Evolutionary conservation across 352 stramenopile species (phyloP).

Genomic region (Blastocystis sp.): DNA sequence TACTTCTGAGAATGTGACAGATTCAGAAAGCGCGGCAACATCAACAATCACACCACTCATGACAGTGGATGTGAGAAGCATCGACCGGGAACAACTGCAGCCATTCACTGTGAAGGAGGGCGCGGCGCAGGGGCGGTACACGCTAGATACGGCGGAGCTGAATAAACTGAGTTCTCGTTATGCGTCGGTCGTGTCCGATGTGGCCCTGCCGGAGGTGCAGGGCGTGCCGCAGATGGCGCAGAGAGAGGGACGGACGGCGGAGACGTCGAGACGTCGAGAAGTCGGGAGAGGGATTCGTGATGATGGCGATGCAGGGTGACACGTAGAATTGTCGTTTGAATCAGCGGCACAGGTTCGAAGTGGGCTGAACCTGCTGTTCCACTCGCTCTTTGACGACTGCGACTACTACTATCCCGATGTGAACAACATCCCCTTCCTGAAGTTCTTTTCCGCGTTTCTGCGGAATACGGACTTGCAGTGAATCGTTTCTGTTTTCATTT

Average conservation of each 20-base stretch:
- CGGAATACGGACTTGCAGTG: background rate
- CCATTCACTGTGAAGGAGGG: background rate
- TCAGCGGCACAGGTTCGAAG: background rate
- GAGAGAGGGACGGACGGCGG: background rate
- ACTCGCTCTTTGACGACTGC: slow-evolving; percentile 47
- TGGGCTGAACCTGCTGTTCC: background rate
- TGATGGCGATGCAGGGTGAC: background rate
- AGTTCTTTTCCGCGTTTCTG: slow-evolving; percentile 16
- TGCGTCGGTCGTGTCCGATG: background rate
- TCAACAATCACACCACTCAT: too few species aligned
- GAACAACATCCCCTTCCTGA: slow-evolving; percentile 24
- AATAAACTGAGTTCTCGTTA: slow-evolving; percentile 26
- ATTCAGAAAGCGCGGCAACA: too few species aligned
- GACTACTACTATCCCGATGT: slow-evolving; percentile 64
- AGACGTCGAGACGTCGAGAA: background rate
- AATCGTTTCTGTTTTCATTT: background rate
- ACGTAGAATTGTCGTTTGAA: background rate
- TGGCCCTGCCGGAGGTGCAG: background rate
- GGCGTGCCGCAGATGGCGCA: background rate
- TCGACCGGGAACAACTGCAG: background rate
- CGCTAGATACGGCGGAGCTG: slow-evolving; percentile 16
- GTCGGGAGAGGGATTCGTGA: background rate
- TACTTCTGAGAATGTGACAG: too few species aligned
- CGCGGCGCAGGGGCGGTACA: background rate
- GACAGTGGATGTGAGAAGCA: too few species aligned